Base-by-base conservation (phyloP, 225 moss, liverwort and hornwort species). In the Physcomitrellopsis africana region DNA sequence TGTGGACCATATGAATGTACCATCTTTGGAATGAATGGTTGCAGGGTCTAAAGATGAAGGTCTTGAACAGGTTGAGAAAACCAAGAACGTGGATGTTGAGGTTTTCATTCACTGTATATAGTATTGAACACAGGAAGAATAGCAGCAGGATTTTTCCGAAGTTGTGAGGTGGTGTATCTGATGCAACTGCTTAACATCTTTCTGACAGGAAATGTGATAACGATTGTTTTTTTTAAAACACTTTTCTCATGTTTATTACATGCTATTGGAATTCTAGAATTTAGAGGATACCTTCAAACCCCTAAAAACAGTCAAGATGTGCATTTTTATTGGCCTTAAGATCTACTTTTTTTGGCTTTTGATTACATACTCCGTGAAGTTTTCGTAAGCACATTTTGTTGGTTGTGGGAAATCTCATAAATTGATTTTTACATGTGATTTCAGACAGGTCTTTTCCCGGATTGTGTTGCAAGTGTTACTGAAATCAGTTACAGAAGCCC, bases 391-490 rank as follows among this genome's bases (percentile, higher is more conserved):
- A 1, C 42, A 55, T 65, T 54, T 55, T 55, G 17, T 45, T 43
- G 13, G 1, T 27, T 64, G 24, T 66, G 12, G 5, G 43, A 3
- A 53, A 24, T 42, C 13, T 52, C 52, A 66, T 26, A 23, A 11
- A 22, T 73, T 32, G 66, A 29, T 68, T 44, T 37, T 37, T 37
- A 2, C 32, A 4, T 76, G 12, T 44, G 60, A 42, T 60, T 77
- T 68, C 80, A 86, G 84, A 81, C 64, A 10, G 85, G 80, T 58
- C 62, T 87, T 47, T 79, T 90, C 4, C 24, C 81, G 87, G 77
- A 77, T 41, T 67, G 74, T 69, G 3, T 68, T 87, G 41, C 79
- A 87, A 77, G 67, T 78, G 22, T 90, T 79, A 63, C 27, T 79
- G n/a, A 85, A 83, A 63, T 76, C 71, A 46, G 24, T 81, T 81